phyloP scores from a whole-genome alignment of 2,329 filamentous ascomycete species.

The Penicillium vulpinum region DNA sequence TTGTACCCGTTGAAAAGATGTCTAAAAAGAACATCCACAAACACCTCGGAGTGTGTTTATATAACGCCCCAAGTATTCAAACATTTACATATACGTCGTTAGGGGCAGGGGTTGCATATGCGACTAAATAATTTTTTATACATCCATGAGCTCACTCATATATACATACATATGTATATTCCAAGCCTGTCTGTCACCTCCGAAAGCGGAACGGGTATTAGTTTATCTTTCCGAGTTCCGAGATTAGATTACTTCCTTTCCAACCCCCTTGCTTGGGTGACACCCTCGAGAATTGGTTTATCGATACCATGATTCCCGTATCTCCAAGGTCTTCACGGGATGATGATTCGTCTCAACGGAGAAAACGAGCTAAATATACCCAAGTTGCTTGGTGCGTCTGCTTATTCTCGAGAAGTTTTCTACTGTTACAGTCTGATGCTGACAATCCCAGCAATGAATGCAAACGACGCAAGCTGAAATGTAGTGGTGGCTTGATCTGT shows the following conservation, averaged over 20 bases:
- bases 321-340: background rate
- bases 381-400: slow-evolving; percentile 36
- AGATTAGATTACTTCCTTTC: background rate
- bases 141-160: too few relatives aligned
- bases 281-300: background rate
- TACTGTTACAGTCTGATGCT: background rate
- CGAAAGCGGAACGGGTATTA: background rate
- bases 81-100: too few relatives aligned
- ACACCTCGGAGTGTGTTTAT: too few relatives aligned
- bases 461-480: slow-evolving; percentile 74
- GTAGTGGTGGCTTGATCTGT: slow-evolving; percentile 69
- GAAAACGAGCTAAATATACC: slow-evolving; percentile 39
- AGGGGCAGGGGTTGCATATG: too few relatives aligned
- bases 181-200: too few relatives aligned
- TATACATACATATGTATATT: too few relatives aligned
- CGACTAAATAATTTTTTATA: too few relatives aligned
- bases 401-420: background rate
- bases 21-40: too few relatives aligned
- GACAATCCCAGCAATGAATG: slow-evolving; percentile 62
- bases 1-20: too few relatives aligned
- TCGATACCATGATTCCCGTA: background rate
- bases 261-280: background rate
- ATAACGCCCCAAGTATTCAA: too few relatives aligned
- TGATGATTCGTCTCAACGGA: background rate
- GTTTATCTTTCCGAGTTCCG: slow-evolving; percentile 8